A percentile compares a stretch with the other conserved stretches of the same genome.
phyloP scores from a whole-genome alignment of 176 grass and related monocot genomes.

The Phyllostachys edulis region DNA sequence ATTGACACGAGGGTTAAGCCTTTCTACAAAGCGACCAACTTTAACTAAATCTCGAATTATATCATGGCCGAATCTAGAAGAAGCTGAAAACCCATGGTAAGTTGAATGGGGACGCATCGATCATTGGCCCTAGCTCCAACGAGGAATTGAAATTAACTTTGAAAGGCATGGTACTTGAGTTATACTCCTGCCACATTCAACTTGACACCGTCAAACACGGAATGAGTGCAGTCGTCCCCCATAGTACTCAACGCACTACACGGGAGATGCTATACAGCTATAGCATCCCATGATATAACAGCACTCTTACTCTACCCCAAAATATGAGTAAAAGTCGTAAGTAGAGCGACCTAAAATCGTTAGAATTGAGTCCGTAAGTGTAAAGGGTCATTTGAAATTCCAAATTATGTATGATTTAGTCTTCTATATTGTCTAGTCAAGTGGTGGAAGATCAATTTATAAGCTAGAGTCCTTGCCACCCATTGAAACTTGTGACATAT shows the following conservation, averaged over 20 bases:
- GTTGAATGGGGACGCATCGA: neutral
- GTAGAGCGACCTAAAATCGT: too few relatives aligned
- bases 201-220: neutral
- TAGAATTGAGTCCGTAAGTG: too few relatives aligned
- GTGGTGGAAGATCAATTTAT: too few relatives aligned
- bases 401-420: too few relatives aligned
- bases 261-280: too few relatives aligned
- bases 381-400: too few relatives aligned
- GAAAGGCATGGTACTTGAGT: neutral
- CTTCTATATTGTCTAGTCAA: too few relatives aligned
- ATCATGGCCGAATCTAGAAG: neutral
- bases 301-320: too few relatives aligned
- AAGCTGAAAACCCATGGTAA: conserved; percentile 5
- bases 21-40: neutral
- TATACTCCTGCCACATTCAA: neutral
- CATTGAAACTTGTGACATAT: too few relatives aligned
- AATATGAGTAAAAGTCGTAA: too few relatives aligned
- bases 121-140: neutral
- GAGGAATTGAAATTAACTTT: neutral
- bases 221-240: neutral
- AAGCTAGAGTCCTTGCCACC: too few relatives aligned
- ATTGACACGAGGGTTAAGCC: neutral
- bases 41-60: neutral
- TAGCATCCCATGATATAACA: neutral
- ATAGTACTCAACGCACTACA: neutral